phyloP scores from a whole-genome alignment of 1,284 basidiomycete genomes.

The Mrakiaceae sp. region DNA sequence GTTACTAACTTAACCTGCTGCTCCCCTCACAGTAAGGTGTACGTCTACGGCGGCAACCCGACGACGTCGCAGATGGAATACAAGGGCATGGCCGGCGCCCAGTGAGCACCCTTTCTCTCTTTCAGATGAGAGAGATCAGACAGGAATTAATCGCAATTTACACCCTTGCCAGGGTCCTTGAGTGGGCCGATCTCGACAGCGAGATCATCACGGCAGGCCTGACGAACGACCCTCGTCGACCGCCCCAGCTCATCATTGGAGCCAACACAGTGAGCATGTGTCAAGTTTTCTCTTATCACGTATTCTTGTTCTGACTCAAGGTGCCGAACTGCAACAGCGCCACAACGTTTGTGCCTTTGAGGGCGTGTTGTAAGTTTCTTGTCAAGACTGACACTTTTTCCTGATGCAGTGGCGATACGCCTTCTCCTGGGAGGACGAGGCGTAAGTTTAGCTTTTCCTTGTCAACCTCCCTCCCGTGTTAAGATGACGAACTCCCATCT shows the following conservation, averaged over 20 bases:
- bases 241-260: neutral
- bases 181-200: constrained; percentile 6
- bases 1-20: too few relatives aligned
- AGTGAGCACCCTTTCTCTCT: neutral
- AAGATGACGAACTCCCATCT: too few relatives aligned
- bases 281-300: too few relatives aligned
- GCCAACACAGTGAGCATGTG: neutral
- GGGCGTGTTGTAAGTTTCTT: too few relatives aligned
- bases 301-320: too few relatives aligned
- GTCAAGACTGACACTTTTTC: too few relatives aligned
- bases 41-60: neutral
- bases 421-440: neutral
- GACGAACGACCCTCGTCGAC: neutral
- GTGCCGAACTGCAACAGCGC: too few relatives aligned
- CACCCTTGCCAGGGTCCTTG: neutral
- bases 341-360: too few relatives aligned
- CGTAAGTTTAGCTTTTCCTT: too few relatives aligned
- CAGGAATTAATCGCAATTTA: neutral
- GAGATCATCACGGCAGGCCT: constrained; percentile 3
- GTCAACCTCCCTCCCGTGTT: too few relatives aligned
- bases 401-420: neutral
- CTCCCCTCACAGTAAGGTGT: neutral
- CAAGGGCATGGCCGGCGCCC: constrained; percentile 3
- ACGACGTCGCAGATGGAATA: neutral
- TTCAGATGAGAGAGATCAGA: too few relatives aligned